These are phyloP conservation scores for Pseudogymnoascus sp. DNA, from an alignment of 2,329 filamentous ascomycete genomes.

Conservation along the genomic window DNA sequence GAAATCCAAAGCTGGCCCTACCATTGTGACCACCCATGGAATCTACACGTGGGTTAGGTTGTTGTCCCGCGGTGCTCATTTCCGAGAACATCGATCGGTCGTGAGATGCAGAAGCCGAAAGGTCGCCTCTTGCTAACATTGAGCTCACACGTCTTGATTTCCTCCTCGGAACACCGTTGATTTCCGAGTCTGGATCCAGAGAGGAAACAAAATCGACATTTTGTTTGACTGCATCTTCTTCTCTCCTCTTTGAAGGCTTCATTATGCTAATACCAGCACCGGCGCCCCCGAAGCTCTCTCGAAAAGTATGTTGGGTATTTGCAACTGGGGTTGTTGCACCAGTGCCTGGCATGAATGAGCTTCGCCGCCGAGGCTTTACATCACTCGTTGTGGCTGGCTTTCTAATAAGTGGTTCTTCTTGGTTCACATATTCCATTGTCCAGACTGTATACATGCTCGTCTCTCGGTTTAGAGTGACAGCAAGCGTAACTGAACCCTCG, in stretches of 20 bases:
- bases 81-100: slow-evolving; percentile 76
- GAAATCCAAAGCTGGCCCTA: slow-evolving; percentile 43
- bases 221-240: slow-evolving; percentile 21
- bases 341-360: slow-evolving; percentile 60
- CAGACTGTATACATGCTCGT: slow-evolving; percentile 74
- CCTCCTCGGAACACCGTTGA: slow-evolving; percentile 43
- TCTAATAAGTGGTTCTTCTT: slow-evolving; percentile 39
- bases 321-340: slow-evolving; percentile 66
- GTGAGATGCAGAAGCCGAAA: slow-evolving; percentile 62
- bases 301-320: slow-evolving; percentile 50
- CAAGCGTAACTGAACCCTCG: slow-evolving; percentile 50
- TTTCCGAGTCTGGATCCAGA: slow-evolving; percentile 59
- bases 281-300: slow-evolving; percentile 63
- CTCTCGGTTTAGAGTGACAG: slow-evolving; percentile 72
- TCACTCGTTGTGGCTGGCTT: slow-evolving; percentile 33
- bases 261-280: slow-evolving; percentile 13
- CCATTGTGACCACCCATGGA: slow-evolving; percentile 49
- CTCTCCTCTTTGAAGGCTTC: slow-evolving; percentile 14
- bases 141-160: slow-evolving; percentile 80
- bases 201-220: slow-evolving; percentile 57
- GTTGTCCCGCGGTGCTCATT: slow-evolving; percentile 40
- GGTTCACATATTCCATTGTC: slow-evolving; percentile 68
- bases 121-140: slow-evolving; percentile 74
- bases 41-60: slow-evolving; percentile 39
- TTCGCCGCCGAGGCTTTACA: slow-evolving; percentile 25